Evolutionary conservation across 768 basidiomycete genomes (phyloP), one percentile per base, ranked within the genome.

Genomic region (Glaciozyma martinii): DNA sequence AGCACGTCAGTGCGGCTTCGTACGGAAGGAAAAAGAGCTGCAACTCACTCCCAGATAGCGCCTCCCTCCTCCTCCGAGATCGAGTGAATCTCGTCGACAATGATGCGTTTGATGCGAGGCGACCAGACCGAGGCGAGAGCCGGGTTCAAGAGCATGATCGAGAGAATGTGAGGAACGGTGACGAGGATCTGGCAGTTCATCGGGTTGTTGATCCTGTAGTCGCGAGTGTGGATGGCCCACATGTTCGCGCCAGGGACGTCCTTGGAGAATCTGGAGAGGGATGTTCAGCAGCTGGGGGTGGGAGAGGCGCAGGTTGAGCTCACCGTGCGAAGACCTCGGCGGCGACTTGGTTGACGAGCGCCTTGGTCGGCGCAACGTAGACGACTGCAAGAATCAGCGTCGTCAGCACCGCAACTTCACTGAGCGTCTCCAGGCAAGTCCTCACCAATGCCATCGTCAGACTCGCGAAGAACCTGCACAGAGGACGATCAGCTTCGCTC

Each of bases 331-430:
- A 86, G n/a, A 86, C 80, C 71, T 88, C 86, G 0, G 87, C 84
- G 0, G 86, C 84, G 56, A 76, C 71, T 70, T 88, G 86, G 43
- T 80, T 80, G 57, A 88, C 86, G 0, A 88, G 78, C 0, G 86
- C 85, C 73, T 88, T 88, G 10, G 86, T 87, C 0, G 86, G 86
- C 0, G 86, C 86, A 50, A 88, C 81, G 72, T 88, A 88, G 25
- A 88, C 82, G 43, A 88, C 72, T 65, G 53, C 16, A 12, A 32
- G 21, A 7, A 32, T 5, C 21, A 32, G 21, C 4, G 5, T 16
- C 10, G 53, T 59, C 30, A 65, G 58, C 33, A 21, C 13, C 9
- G 7, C 13, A 12, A 9, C 40, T 23, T 23, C 15, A 13, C 37
- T 40, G 7, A 13, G 12, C 37, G 12, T 7, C n/a, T n/a, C 10